These are phyloP conservation scores for Paramecium primaurelia DNA, from an alignment of 73 alveolate species.

Conservation along the genomic window DNA sequence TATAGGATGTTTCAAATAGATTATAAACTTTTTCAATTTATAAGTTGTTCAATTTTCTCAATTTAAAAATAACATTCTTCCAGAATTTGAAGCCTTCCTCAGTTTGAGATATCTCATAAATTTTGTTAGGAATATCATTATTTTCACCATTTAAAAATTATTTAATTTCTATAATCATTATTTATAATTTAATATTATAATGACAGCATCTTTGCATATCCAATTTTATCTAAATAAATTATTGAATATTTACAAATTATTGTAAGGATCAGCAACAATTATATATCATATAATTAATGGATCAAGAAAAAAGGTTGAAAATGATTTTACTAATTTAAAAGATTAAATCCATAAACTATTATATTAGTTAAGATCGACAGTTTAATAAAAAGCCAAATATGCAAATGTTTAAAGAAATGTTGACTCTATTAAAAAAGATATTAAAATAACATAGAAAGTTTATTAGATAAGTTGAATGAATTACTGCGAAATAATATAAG, in stretches of 20 bases:
- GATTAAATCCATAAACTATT: neutral
- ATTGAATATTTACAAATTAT: neutral
- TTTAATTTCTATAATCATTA: neutral
- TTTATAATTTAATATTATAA: neutral
- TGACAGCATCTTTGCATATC: neutral
- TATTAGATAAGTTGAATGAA: no score
- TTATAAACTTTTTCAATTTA: neutral
- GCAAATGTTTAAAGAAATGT: neutral
- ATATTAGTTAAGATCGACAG: neutral
- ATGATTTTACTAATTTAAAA: neutral
- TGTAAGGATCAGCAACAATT: neutral
- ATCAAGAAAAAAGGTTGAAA: neutral
- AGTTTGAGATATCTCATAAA: neutral
- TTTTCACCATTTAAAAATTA: neutral
- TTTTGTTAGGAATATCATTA: neutral
- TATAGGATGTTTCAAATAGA: neutral
- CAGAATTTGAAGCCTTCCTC: neutral
- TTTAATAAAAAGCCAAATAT: neutral
- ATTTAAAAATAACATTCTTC: slow-evolving; percentile 9
- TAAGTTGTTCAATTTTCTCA: neutral
- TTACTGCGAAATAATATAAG: no score
- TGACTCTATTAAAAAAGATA: neutral
- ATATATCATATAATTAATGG: neutral
- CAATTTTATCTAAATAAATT: neutral
- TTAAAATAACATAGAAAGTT: neutral